Base-by-base conservation (phyloP, 2,329 filamentous ascomycete species). In the Colletotrichum neosansevieriae region DNA sequence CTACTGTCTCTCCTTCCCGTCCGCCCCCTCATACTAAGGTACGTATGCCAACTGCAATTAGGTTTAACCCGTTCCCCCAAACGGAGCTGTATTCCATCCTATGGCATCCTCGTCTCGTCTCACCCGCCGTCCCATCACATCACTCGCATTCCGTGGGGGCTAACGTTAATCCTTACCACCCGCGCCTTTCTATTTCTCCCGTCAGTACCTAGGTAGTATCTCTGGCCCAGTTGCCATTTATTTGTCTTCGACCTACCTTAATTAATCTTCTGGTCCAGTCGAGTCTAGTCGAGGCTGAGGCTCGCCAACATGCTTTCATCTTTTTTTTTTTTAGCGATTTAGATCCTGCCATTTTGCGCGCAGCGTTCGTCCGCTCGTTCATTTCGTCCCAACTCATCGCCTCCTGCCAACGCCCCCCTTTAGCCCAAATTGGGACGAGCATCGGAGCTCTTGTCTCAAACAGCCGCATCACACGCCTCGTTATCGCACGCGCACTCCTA, bases 401-500 rank as follows among this genome's bases (percentile, higher is more conserved):
- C 36, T 54, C n/a, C 4, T 21, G 32, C 15, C 50, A 54, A 29
- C 50, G 50, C 50, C 50, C 50, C 15, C 13, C n/a, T n/a, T n/a
- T 32, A 34, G 13, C 36, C 44, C 34, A 11, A 34, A 42, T 53
- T 58, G 24, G 51, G 51, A 63, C 19, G 19, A 49, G n/a, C 19
- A 49, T 21, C 19, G 45, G 21, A 29, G 19, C 13, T 12, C 12
- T 32, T 32, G 47, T 53, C 62, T 60, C 62, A 58, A 29, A 53
- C 38, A 53, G 51, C 58, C 63, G 63, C 51, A 67, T 67, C 63
- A 57, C 58, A 50, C 58, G 58, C 58, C 56, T 19, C 36, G 56
- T 53, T 63, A 29, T 40, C 29, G 47, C 19, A 29, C 6, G 29
- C 29, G 29, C 36, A 38, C 13, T 6, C 11, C 36, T 36, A 57